These are phyloP conservation scores for Chaetomidium leptoderma DNA, from an alignment of 495 filamentous ascomycete species.

Conservation along the genomic window DNA sequence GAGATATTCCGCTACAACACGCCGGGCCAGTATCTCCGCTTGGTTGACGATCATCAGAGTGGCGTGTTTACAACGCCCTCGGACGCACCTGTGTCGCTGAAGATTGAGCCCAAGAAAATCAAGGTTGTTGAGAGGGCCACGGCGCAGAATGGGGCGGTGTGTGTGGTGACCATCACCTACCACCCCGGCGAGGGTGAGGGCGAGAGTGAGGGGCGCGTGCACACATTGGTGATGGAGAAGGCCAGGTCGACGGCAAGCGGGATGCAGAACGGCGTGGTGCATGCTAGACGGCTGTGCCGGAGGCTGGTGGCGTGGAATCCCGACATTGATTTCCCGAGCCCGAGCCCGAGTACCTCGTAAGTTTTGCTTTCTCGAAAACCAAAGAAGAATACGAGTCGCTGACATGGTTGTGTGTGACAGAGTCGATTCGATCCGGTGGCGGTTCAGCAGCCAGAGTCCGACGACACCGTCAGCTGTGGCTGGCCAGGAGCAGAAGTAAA, in stretches of 20 bases:
- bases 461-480: not conserved
- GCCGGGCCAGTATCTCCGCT: constrained; percentile 10
- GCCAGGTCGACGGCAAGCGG: constrained; percentile 10
- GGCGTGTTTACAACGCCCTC: constrained; percentile 13
- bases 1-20: not conserved
- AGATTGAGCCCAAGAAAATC: constrained; percentile 25
- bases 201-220: not conserved
- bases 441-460: not conserved
- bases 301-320: constrained; percentile 30
- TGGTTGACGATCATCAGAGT: constrained; percentile 17
- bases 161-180: constrained; percentile 12
- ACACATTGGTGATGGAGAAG: constrained; percentile 22
- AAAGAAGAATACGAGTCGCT: not conserved
- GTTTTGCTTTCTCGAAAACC: not conserved
- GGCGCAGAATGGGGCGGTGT: not conserved
- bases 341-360: not conserved
- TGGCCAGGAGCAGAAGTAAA: not conserved
- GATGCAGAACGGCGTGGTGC: constrained; percentile 29
- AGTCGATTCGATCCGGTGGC: not conserved
- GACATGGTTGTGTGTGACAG: not conserved
- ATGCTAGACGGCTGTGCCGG: constrained; percentile 33
- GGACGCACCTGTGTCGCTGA: constrained; percentile 7
- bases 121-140: constrained; percentile 15
- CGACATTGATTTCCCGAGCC: constrained; percentile 15
- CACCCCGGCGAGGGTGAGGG: not conserved